Evolutionary conservation across 352 stramenopile species (phyloP).

Genomic region (Phytophthora quininea): DNA sequence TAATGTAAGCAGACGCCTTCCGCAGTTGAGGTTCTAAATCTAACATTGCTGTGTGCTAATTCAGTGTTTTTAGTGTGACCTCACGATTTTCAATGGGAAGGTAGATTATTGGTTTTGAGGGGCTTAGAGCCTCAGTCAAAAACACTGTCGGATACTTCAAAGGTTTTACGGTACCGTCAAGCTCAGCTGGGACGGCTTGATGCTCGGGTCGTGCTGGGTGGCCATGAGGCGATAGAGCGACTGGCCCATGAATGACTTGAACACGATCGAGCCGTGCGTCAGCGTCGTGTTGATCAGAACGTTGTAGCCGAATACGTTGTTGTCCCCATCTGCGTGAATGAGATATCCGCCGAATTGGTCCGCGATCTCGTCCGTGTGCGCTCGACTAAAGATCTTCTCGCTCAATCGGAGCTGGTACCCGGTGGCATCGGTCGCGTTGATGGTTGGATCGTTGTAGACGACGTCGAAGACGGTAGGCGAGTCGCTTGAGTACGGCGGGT

Average conservation of each 20-base stretch:
- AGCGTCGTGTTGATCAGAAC: constrained; percentile 57
- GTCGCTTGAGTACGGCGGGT: constrained; percentile 23
- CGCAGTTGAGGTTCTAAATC: too few relatives aligned
- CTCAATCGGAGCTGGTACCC: constrained; percentile 40
- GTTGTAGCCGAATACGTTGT: constrained; percentile 49
- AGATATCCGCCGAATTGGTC: constrained; percentile 50
- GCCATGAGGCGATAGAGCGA: constrained; percentile 47
- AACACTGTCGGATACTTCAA: too few relatives aligned
- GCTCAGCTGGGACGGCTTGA: constrained; percentile 12
- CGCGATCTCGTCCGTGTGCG: constrained; percentile 27
- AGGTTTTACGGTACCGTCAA: too few relatives aligned
- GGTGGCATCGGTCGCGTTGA: constrained; percentile 33
- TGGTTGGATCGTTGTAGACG: constrained; percentile 27
- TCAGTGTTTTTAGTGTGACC: too few relatives aligned
- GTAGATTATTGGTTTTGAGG: too few relatives aligned
- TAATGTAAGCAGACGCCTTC: too few relatives aligned
- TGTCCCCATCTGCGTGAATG: constrained; percentile 26
- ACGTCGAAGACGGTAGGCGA: constrained; percentile 55
- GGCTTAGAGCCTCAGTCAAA: too few relatives aligned
- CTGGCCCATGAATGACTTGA: constrained; percentile 60
- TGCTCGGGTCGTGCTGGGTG: constrained; percentile 17
- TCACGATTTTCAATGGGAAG: too few relatives aligned
- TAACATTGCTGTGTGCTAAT: too few relatives aligned
- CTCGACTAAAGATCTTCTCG: constrained; percentile 44
- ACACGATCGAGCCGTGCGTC: constrained; percentile 46